Percentiles rank a stretch among this genome's conserved stretches.
Evolutionary conservation across 805 yeast species (phyloP).

Genomic region (Blastobotrys muscicola): DNA sequence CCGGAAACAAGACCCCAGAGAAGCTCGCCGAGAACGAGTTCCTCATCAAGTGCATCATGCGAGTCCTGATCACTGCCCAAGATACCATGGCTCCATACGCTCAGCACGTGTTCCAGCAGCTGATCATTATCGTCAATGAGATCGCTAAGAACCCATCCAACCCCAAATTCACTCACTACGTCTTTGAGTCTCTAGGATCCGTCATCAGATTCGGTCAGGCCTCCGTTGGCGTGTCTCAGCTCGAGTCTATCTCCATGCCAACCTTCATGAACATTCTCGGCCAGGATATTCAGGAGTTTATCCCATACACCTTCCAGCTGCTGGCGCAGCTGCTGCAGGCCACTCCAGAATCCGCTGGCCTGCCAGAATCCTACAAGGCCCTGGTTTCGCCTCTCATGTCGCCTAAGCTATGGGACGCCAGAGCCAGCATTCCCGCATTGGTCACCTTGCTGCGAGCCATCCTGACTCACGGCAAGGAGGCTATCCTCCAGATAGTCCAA

Average conservation of each 20-base stretch:
- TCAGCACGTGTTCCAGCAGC: conserved; percentile 45
- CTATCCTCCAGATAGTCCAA: conserved; percentile 33
- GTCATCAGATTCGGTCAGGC: conserved; percentile 44
- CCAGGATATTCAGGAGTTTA: conserved; percentile 85
- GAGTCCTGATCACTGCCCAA: conserved; percentile 69
- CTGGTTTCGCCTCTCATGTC: conserved; percentile 74
- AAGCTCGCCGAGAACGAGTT: conserved; percentile 93
- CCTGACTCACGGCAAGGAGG: conserved; percentile 33
- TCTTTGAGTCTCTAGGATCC: conserved; percentile 81
- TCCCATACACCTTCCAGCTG: conserved; percentile 89
- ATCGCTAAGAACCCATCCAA: conserved; percentile 89
- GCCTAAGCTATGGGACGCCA: conserved; percentile 88
- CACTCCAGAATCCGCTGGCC: conserved; percentile 31
- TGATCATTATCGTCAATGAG: conserved; percentile 56
- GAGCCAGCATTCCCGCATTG: conserved; percentile 90
- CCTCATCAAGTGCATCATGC: conserved; percentile 79
- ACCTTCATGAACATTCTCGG: conserved; percentile 57
- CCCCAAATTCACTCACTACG: conserved; percentile 84
- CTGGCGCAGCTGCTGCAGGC: conserved; percentile 66
- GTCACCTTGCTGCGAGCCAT: conserved; percentile 70
- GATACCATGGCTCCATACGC: conserved; percentile 29
- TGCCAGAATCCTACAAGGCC: conserved; percentile 58
- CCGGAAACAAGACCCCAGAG: conserved; percentile 53
- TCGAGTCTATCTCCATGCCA: conserved; percentile 53
- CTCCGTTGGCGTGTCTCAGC: conserved; percentile 26